Evolutionary conservation across 129 eudicot genomes (phyloP).

Genomic region (carrot (Daucus carota)): DNA sequence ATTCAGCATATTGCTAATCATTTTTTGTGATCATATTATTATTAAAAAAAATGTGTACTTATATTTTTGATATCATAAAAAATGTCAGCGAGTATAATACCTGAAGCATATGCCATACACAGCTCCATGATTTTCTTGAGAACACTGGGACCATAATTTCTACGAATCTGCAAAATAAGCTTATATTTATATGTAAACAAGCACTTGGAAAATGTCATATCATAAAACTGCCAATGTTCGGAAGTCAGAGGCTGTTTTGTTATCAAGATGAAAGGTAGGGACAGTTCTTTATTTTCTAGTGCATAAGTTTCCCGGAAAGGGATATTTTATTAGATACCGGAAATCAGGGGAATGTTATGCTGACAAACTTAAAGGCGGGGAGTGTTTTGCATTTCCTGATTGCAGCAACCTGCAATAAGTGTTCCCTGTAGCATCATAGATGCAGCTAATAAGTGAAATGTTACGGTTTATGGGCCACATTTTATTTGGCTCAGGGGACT

Average conservation of each 20-base stretch:
- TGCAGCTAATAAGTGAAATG: too few relatives aligned
- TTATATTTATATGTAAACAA: not conserved
- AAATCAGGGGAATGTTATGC: not conserved
- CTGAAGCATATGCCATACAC: constrained; percentile 63
- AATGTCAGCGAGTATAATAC: constrained; percentile 8
- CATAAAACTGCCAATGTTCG: not conserved
- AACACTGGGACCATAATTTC: constrained; percentile 68
- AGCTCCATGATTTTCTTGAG: constrained; percentile 44
- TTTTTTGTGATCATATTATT: not conserved
- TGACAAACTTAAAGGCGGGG: not conserved
- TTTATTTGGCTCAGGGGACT: too few relatives aligned
- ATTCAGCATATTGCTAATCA: not conserved
- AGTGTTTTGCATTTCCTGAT: too few relatives aligned
- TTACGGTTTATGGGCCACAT: too few relatives aligned
- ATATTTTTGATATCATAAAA: not conserved
- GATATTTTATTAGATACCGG: too few relatives aligned
- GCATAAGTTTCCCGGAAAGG: not conserved
- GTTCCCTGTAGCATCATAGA: too few relatives aligned
- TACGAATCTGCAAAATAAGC: constrained; percentile 31
- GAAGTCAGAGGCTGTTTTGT: not conserved
- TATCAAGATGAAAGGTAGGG: too few relatives aligned
- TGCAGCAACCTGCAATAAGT: too few relatives aligned
- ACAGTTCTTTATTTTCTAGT: not conserved
- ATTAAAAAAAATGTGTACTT: not conserved
- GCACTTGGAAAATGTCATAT: not conserved